Evolutionary conservation across 2,329 filamentous ascomycete species (phyloP), one percentile per base, ranked within the genome.

Genomic region (Trichophyton verrucosum): DNA sequence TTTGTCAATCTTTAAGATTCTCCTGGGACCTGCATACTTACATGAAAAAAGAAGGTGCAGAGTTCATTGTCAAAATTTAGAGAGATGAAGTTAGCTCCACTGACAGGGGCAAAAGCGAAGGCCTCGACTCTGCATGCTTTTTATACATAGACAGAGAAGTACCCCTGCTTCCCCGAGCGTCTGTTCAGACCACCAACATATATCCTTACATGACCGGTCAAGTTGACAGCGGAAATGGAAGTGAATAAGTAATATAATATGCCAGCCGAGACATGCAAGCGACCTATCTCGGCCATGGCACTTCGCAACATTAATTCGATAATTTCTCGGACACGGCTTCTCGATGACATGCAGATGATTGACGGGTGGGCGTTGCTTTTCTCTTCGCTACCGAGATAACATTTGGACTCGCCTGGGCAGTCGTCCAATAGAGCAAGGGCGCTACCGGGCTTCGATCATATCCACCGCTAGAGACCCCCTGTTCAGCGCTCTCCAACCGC

Each of bases 311-410:
- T 47, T 5, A 6, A 24, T 22, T 44, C 44, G 44, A 47, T 11
- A 47, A 20, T 22, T 22, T 47, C 27, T 27, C 49, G 27, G 49
- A 55, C 8, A 36, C 8, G 15, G 44, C n/a, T 20, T 20, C 24
- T 49, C 20, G 20, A 55, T 55, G 49, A 36, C 49, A 55, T 55
- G 49, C 49, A 55, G 49, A 55, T 33, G 49, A 55, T 55, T 55
- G 49, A 55, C 49, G n/a, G 47, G 47, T 17, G 17, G 17, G 13
- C 20, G 17, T 49, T 27, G 47, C 22, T 53, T 47, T 47, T 22
- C n/a, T 11, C 47, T 30, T 53, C 20, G 47, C 33, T 49, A 49
- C 46, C 46, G 15, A 51, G 47, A 51, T 30, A 36, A 11, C 33
- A 36, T 36, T n/a, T 51, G 13, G 24, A 13, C 49, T 55, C 20